Base-by-base conservation (phyloP, 108 stramenopile genomes). In the Nitzschia sp. region DNA sequence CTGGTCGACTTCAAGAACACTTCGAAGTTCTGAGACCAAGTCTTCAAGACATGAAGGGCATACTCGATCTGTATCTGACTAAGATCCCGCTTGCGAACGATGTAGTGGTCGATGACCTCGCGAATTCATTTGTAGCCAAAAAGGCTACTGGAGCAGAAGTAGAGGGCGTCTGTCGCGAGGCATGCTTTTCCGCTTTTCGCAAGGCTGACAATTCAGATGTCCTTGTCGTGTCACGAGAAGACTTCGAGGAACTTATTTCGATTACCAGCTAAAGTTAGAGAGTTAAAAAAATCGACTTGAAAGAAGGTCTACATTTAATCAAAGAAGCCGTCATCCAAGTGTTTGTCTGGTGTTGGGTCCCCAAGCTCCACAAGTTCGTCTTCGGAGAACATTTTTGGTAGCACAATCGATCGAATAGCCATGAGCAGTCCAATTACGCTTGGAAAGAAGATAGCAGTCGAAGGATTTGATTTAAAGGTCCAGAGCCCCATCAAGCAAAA, bases 391-490 rank as follows among this genome's bases (percentile, higher is more conserved):
- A 92, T 63, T 30, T 82, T 85, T 0, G 97, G 97, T 26, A 97
- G 73, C 28, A 91, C 53, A 33, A 78, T 72, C 6, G 79, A 71
- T 45, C 97, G 81, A 64, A 96, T 89, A 13, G 84, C 62, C 86
- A 97, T 94, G 23, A 97, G 72, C 61, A 97, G 47, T 0, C 94
- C 93, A 68, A 97, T 97, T 45, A 94, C 91, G 21, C 88, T 85
- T 1, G 97, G 97, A 61, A 97, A 97, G 85, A 97, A 96, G n/a
- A 97, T 94, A 57, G 95, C 86, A 23, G 95, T 97, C 30, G 85
- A 70, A 48, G 80, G 79, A 77, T 92, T 89, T 68, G 86, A 85
- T 70, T 97, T 97, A 68, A 97, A 90, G 8, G 78, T 74, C 91
- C 96, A 97, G 22, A 97, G 80, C 17, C 93, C 87, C 31, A 80